Conservation (phyloP, 2,329 filamentous ascomycete species). For the Sclerotinia sclerotiorum region DNA sequence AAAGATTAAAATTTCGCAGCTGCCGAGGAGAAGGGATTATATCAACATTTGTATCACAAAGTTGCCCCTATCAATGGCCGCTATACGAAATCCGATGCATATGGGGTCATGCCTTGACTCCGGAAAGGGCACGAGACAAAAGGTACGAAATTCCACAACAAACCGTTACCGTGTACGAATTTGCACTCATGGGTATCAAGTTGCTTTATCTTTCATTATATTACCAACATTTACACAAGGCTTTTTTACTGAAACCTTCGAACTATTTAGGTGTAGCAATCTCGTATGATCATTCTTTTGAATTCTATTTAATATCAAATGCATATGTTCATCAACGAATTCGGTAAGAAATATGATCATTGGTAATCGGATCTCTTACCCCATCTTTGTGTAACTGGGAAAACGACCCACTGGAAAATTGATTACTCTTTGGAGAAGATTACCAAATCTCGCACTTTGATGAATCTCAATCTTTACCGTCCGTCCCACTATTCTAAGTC, state of each 20-base stretch:
- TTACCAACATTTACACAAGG: not conserved
- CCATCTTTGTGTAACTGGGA: not conserved
- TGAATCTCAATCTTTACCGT: slow-evolving; percentile 7
- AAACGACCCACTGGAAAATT: not conserved
- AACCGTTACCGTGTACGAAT: not conserved
- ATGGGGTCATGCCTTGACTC: slow-evolving; percentile 3
- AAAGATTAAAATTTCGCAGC: not conserved
- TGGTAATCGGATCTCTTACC: not conserved
- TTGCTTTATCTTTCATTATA: not conserved
- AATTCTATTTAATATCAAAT: not conserved
- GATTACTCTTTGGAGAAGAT: not conserved
- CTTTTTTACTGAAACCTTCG: not conserved
- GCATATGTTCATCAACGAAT: not conserved
- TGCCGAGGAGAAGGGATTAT: slow-evolving; percentile 1
- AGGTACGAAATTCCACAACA: not conserved
- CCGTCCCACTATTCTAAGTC: not conserved
- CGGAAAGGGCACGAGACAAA: not conserved
- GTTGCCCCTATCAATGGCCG: not conserved
- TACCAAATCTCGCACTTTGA: not conserved
- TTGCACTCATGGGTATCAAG: not conserved
- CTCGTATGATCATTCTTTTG: not conserved
- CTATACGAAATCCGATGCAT: not conserved
- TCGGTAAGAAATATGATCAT: not conserved
- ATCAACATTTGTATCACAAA: slow-evolving; percentile 14
- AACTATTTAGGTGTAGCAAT: slow-evolving; percentile 2